phyloP scores from a whole-genome alignment of 306 rosid species.

The Vicia villosa region DNA sequence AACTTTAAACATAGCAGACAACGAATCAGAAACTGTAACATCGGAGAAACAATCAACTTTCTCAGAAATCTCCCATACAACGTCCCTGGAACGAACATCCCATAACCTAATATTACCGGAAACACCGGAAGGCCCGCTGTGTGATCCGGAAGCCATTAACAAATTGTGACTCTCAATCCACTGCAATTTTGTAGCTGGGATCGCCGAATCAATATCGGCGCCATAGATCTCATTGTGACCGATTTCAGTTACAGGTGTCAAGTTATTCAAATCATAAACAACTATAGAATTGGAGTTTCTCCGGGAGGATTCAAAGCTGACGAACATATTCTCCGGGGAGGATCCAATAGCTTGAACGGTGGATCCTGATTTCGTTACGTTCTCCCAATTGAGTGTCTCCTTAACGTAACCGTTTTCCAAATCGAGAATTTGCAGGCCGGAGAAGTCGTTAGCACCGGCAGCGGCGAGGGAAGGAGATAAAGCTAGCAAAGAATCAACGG shows the following conservation, averaged over 20 bases:
- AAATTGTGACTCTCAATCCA: conserved; percentile 64
- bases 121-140: conserved; percentile 93
- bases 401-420: conserved; percentile 53
- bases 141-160: conserved; percentile 90
- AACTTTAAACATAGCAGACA: conserved; percentile 71
- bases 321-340: conserved; percentile 58
- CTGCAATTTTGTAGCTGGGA: conserved; percentile 80
- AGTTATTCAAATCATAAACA: conserved; percentile 65
- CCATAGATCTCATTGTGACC: conserved; percentile 80
- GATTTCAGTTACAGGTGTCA: conserved; percentile 55
- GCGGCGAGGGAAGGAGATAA: conserved; percentile 67
- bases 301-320: conserved; percentile 83
- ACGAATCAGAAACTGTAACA: conserved; percentile 62
- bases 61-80: conserved; percentile 75
- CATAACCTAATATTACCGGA: conserved; percentile 71
- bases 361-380: conserved; percentile 77
- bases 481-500: conserved; percentile 82
- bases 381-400: conserved; percentile 75
- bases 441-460: conserved; percentile 89
- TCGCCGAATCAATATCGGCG: conserved; percentile 77
- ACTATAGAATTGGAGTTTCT: conserved; percentile 81
- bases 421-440: conserved; percentile 84
- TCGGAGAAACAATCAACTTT: conserved; percentile 82
- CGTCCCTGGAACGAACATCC: conserved; percentile 71
- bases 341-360: conserved; percentile 90